Percentiles rank a stretch among this genome's conserved stretches.
These are phyloP conservation scores for Castanospermum australe DNA, from an alignment of 306 rosid species.

Conservation along the genomic window DNA sequence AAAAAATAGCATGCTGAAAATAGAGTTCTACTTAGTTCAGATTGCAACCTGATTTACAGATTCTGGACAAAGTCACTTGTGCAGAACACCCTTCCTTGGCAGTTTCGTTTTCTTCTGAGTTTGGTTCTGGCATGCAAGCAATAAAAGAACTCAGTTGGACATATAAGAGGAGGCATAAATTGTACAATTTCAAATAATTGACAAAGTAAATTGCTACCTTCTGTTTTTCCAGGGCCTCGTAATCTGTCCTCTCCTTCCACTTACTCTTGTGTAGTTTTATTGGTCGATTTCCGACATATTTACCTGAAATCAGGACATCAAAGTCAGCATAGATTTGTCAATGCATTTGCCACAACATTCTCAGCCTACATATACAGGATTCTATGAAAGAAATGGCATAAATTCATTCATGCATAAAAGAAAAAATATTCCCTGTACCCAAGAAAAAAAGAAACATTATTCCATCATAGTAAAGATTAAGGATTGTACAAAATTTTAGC, in stretches of 20 bases:
- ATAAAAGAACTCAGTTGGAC: not conserved
- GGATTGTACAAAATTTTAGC: not conserved
- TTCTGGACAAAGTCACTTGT: slow-evolving; percentile 53
- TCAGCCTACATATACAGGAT: not conserved
- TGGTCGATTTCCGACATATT: slow-evolving; percentile 94
- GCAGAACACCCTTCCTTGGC: slow-evolving; percentile 76
- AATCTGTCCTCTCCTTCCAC: slow-evolving; percentile 93
- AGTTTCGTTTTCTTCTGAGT: slow-evolving; percentile 69
- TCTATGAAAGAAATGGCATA: not conserved
- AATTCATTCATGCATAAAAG: not conserved
- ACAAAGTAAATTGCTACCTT: slow-evolving; percentile 50
- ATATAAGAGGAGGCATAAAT: not conserved
- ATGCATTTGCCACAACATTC: not conserved
- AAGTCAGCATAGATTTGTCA: not conserved
- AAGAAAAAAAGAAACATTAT: slow-evolving; percentile 18
- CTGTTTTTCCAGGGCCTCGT: slow-evolving; percentile 69
- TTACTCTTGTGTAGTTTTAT: slow-evolving; percentile 94
- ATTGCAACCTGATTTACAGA: slow-evolving; percentile 4
- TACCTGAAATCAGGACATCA: slow-evolving; percentile 53
- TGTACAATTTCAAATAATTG: not conserved
- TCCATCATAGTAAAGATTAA: not conserved
- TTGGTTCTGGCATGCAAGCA: slow-evolving; percentile 52
- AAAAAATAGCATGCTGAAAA: not conserved
- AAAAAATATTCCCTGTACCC: slow-evolving; percentile 23
- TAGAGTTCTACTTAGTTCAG: not conserved